Evolutionary conservation across 169 alveolate genomes (phyloP).

Genomic region (Eimeria necatrix): DNA sequence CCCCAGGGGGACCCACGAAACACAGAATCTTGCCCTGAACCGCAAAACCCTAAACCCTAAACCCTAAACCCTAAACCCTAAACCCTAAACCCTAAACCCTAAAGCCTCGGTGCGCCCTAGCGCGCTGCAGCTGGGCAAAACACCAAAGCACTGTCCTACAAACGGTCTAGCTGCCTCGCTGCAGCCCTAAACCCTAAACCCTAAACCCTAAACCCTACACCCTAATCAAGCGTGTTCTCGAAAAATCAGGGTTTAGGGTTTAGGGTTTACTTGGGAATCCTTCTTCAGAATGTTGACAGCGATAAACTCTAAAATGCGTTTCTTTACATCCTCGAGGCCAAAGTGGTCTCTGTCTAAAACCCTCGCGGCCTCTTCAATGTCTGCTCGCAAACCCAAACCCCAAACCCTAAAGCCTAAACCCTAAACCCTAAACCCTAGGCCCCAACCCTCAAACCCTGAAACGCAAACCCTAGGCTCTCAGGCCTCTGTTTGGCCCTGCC

Average conservation of each 20-base stretch:
- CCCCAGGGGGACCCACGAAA: constrained; percentile 98
- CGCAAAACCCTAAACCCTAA: neutral
- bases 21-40: constrained; percentile 95
- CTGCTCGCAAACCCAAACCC: constrained; percentile 29
- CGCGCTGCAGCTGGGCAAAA: too few relatives aligned
- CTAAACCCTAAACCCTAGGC: constrained; percentile 5
- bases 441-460: too few relatives aligned
- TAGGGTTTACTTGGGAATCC: constrained; percentile 54
- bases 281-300: constrained; percentile 92
- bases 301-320: constrained; percentile 95
- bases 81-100: neutral
- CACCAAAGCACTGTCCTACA: too few relatives aligned
- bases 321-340: constrained; percentile 96
- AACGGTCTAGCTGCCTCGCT: too few relatives aligned
- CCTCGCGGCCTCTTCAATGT: constrained; percentile 73
- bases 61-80: neutral
- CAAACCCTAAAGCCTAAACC: neutral
- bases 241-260: neutral
- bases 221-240: neutral
- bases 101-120: neutral
- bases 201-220: neutral
- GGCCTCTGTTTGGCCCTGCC: neutral
- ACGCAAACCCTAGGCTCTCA: too few relatives aligned
- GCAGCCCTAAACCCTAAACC: neutral
- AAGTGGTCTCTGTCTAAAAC: constrained; percentile 94